Evolutionary conservation across 1,284 basidiomycete species (phyloP).

Genomic region (Moesziomyces antarcticus): DNA sequence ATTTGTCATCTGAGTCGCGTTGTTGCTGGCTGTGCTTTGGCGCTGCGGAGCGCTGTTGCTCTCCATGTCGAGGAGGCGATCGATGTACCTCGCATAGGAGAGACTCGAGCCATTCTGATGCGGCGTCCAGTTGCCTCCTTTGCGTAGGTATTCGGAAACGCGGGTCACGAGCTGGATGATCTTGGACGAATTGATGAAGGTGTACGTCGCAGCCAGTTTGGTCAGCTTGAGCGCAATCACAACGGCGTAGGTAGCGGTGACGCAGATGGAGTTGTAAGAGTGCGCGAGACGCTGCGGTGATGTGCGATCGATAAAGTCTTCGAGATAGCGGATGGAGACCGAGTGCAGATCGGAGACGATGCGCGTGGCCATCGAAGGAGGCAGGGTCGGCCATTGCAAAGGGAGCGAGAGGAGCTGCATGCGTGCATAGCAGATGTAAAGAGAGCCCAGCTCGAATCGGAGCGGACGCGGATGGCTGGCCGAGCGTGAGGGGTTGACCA

Average conservation of each 20-base stretch:
- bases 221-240: slow-evolving; percentile 42
- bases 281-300: slow-evolving; percentile 38
- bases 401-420: slow-evolving; percentile 45
- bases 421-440: slow-evolving; percentile 47
- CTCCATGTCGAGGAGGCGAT: slow-evolving; percentile 33
- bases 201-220: slow-evolving; percentile 29
- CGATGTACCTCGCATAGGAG: slow-evolving; percentile 37
- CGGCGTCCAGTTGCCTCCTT: slow-evolving; percentile 33
- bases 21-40: not conserved
- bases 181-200: slow-evolving; percentile 27
- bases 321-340: slow-evolving; percentile 37
- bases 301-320: slow-evolving; percentile 35
- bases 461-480: slow-evolving; percentile 29
- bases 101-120: slow-evolving; percentile 42
- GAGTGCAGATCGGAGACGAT: slow-evolving; percentile 38
- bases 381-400: slow-evolving; percentile 26
- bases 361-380: slow-evolving; percentile 26
- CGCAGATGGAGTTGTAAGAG: slow-evolving; percentile 47
- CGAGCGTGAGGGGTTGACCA: slow-evolving; percentile 23
- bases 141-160: slow-evolving; percentile 32
- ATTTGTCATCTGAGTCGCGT: not conserved
- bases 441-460: slow-evolving; percentile 36
- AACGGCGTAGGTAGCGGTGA: slow-evolving; percentile 40
- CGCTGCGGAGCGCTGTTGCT: slow-evolving; percentile 1
- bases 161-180: slow-evolving; percentile 28